phyloP scores from a whole-genome alignment of 176 grass and related monocot species.

The Triticum urartu region DNA sequence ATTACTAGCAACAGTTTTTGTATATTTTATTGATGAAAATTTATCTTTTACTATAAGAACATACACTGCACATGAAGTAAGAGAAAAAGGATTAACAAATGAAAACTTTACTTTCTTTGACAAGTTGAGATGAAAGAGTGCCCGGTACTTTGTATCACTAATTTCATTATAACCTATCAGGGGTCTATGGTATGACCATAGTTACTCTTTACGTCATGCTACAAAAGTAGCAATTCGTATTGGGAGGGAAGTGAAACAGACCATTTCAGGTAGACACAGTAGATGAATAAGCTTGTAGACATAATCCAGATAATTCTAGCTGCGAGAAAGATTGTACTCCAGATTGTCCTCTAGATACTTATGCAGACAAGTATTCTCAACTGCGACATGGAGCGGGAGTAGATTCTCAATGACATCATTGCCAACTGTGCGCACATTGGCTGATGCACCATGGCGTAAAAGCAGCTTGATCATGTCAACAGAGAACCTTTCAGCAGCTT shows the following conservation, averaged over 20 bases:
- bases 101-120: not conserved
- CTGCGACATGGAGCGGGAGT: constrained; percentile 30
- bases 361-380: constrained; percentile 33
- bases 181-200: not conserved
- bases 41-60: not conserved
- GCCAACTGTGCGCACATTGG: constrained; percentile 23
- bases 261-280: constrained; percentile 29
- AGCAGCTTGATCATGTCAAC: constrained; percentile 36
- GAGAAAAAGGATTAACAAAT: not conserved
- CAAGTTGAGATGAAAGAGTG: constrained; percentile 1
- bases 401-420: constrained; percentile 2
- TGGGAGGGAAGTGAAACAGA: constrained; percentile 9
- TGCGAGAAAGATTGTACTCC: not conserved
- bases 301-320: constrained; percentile 2
- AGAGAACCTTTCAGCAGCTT: constrained; percentile 35
- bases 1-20: not conserved
- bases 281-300: constrained; percentile 27
- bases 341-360: constrained; percentile 32
- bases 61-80: not conserved
- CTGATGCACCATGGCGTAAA: not conserved
- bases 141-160: not conserved
- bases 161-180: not conserved
- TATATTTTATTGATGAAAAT: not conserved
- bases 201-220: not conserved
- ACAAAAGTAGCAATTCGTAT: not conserved